Evolutionary conservation across 495 filamentous ascomycete species (phyloP), one percentile per base, ranked within the genome.

Genomic region (Penicillium daleae): DNA sequence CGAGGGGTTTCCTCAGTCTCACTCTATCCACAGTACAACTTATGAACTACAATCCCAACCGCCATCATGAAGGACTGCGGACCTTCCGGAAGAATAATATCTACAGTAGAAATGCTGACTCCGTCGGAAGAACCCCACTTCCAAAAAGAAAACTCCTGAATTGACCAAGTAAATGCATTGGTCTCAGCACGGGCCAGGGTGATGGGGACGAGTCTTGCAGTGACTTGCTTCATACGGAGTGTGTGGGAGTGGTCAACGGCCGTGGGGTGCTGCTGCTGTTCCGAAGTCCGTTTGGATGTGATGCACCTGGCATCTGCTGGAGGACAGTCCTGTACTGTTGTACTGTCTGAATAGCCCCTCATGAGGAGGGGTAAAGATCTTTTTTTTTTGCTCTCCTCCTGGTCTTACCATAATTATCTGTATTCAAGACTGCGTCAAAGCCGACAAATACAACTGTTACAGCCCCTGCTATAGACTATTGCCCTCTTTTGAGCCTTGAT

Each of bases 81-180:
- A 71, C 66, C 66, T 71, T 63, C 64, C 61, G 68, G 68, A 63
- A 69, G 68, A 63, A 69, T 56, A 66, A 57, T 60, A 59, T 63
- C 54, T 17, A 17, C 13, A 17, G 17, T 5, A 40, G 37, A 64
- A 60, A 56, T 63, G 62, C 29, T 51, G 59, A 21, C 58, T n/a
- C n/a, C 27, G 4, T 17, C 24, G 32, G 22, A 57, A 53, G 35
- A 40, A 64, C 62, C 62, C 68, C 63, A 66, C 68, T 61, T 65
- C n/a, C n/a, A n/a, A n/a, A n/a, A n/a, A 17, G 27, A 19, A 19
- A 32, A 32, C 63, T 71, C 71, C 69, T 73, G 66, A 70, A 70
- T 67, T 63, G 72, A 65, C 72, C 64, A 66, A 66, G 48, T n/a
- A 54, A n/a, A 61, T 66, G 62, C 57, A 65, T 59, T 71, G 66